phyloP scores from a whole-genome alignment of 805 yeast genomes.

The Helenozyma baotianmanensis region DNA sequence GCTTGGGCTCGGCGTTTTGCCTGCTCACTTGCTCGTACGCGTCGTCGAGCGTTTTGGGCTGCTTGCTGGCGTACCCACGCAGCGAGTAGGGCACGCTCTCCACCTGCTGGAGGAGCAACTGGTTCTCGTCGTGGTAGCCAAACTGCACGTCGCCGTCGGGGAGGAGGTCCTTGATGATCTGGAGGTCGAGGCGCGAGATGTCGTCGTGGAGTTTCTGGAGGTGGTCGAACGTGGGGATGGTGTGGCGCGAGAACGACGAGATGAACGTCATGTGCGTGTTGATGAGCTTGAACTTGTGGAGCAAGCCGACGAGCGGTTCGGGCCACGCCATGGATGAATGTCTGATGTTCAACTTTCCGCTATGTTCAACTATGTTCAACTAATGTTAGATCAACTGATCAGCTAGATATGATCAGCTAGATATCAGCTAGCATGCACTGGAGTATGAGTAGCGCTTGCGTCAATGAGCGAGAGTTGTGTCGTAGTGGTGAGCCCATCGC shows the following conservation, averaged over 20 bases:
- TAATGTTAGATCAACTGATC: too few relatives aligned
- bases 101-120: slow-evolving; percentile 40
- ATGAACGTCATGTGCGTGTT: slow-evolving; percentile 38
- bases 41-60: slow-evolving; percentile 38
- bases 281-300: slow-evolving; percentile 12
- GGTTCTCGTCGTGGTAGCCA: slow-evolving; percentile 78
- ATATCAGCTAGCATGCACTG: too few relatives aligned
- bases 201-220: slow-evolving; percentile 27
- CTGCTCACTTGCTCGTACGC: slow-evolving; percentile 54
- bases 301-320: slow-evolving; percentile 5
- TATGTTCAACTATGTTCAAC: too few relatives aligned
- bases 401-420: too few relatives aligned
- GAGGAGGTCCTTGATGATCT: slow-evolving; percentile 54
- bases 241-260: slow-evolving; percentile 15
- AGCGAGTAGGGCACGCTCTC: slow-evolving; percentile 38
- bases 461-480: too few relatives aligned
- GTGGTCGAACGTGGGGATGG: slow-evolving; percentile 26
- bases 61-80: slow-evolving; percentile 32
- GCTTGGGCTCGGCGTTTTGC: slow-evolving; percentile 42
- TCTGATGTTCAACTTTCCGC: too few relatives aligned
- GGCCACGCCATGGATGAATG: slow-evolving; percentile 12
- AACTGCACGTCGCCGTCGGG: slow-evolving; percentile 65
- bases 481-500: too few relatives aligned
- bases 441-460: too few relatives aligned
- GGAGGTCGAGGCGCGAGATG: slow-evolving; percentile 50